These are phyloP conservation scores for Sclerotinia sclerotiorum DNA, from an alignment of 2,329 filamentous ascomycete genomes.

Conservation along the genomic window DNA sequence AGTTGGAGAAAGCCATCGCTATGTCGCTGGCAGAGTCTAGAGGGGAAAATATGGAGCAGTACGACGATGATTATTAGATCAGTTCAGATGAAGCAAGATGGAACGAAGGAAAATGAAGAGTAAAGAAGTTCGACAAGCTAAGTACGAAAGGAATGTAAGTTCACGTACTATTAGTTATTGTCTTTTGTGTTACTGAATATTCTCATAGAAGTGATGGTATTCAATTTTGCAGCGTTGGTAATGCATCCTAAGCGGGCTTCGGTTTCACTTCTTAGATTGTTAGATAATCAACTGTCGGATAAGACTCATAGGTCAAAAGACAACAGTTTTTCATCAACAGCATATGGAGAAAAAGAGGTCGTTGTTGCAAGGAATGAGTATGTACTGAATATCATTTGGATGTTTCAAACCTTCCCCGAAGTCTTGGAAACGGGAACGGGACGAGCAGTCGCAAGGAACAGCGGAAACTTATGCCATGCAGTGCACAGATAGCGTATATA, in stretches of 20 bases:
- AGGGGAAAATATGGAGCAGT: neutral
- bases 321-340: no score
- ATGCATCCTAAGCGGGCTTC: no score
- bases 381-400: neutral
- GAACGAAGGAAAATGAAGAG: neutral
- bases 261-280: neutral
- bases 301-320: neutral
- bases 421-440: neutral
- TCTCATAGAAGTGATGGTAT: neutral
- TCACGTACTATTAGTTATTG: neutral
- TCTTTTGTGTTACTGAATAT: neutral
- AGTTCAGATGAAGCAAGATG: no score
- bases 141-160: neutral
- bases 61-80: neutral
- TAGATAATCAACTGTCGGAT: neutral
- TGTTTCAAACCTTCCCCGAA: neutral
- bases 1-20: neutral
- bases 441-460: neutral
- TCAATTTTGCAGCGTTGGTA: neutral
- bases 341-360: neutral
- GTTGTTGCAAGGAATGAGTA: neutral
- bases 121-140: no score
- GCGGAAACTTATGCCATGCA: conserved; percentile 5
- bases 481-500: conserved; percentile 1
- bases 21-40: neutral